Evolutionary conservation across 139 green algal genomes (phyloP).

Genomic region (Pleodorina starrii): DNA sequence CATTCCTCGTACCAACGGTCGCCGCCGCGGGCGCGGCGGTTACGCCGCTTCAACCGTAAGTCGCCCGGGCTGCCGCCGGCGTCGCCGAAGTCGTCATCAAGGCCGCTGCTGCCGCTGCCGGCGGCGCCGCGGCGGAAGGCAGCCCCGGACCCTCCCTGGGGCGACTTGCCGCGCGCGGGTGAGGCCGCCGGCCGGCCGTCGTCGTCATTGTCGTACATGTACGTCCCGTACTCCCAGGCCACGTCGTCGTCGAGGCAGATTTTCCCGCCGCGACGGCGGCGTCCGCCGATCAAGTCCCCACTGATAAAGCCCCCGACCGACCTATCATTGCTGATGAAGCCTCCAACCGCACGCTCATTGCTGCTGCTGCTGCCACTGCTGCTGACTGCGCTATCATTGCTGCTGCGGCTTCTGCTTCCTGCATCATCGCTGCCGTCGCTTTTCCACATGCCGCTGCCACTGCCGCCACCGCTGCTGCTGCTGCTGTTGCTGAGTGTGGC

Average conservation of each 20-base stretch:
- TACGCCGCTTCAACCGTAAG: too few species aligned
- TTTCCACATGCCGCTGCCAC: neutral
- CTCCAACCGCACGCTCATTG: too few species aligned
- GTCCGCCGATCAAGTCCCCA: neutral
- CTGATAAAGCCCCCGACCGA: neutral
- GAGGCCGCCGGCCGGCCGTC: too few species aligned
- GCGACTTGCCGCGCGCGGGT: too few species aligned
- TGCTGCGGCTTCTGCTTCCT: conserved; percentile 1
- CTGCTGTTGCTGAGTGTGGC: neutral
- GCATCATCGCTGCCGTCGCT: neutral
- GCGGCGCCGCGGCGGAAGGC: too few species aligned
- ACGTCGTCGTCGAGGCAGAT: too few species aligned
- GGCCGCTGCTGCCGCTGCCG: too few species aligned
- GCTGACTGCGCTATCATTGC: neutral
- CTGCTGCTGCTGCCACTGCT: neutral
- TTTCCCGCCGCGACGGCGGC: neutral
- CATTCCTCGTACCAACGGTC: too few species aligned
- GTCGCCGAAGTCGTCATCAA: too few species aligned
- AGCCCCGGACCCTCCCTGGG: too few species aligned
- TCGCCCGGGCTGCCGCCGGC: too few species aligned
- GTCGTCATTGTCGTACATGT: neutral
- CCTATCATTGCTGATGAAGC: too few species aligned
- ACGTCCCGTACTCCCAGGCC: neutral
- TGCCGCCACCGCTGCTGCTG: neutral
- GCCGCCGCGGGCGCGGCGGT: neutral